Evolutionary conservation across 305 asterid genomes (phyloP), one percentile per base, ranked within the genome.

Genomic region (Withania somnifera): DNA sequence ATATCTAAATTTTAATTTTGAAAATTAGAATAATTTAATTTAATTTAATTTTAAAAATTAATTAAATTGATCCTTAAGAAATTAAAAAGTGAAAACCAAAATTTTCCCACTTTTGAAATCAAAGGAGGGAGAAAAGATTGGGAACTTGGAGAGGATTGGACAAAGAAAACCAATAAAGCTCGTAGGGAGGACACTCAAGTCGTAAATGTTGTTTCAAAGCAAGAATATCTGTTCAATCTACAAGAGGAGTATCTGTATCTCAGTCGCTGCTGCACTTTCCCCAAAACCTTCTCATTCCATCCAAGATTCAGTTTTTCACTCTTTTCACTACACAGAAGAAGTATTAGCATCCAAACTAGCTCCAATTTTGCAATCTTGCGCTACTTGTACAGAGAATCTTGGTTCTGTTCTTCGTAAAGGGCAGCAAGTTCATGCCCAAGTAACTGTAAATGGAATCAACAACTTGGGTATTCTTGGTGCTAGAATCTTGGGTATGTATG

Each of bases 371-470:
- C 85, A 82, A 11, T 73, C 75, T 79, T 87, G 90, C 53, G 54
- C 79, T 24, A 40, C 57, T 80, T 26, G 80, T 32, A 83, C 85
- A 11, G 87, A 85, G 32, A 51, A 84, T 76, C 82, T 84, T 60
- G 85, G 89, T 20, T 82, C 84, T 19, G 77, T 84, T 85, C 53
- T 86, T 54, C 88, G 50, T 79, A 85, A 82, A 83, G 87, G 87
- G 32, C 86, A 87, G 86, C 95, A 93, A 84, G 83, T 93, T 77
- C 98, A 94, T 85, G 90, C 98, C 50, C 98, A 92, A 84, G 69
- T 91, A 56, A 86, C 89, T 7, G 90, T 92, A 47, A 89, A 93
- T 92, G 98, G 98, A 34, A 87, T 89, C 83, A 83, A 84, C 84
- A 87, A 85, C 84, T 77, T 86, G 88, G 97, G 95, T 10, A 78